Evolutionary conservation across 192 early-diverging fungal species (phyloP).

Genomic region (Backusella tarrabulga): DNA sequence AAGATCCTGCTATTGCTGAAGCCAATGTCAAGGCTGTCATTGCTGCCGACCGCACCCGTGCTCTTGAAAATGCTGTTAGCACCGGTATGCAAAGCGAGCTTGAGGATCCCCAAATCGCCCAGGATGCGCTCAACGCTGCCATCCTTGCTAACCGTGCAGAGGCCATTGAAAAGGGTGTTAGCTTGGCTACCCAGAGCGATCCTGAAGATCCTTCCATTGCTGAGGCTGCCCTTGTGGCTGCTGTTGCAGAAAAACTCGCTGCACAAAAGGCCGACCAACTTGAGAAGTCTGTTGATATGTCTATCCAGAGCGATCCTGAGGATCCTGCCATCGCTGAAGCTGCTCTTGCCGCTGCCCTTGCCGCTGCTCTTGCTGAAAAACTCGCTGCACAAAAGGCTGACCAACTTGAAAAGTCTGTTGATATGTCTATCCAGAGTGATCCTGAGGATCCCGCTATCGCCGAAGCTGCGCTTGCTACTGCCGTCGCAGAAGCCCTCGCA

Average conservation of each 20-base stretch:
- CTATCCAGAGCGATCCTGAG: neutral
- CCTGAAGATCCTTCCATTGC: neutral
- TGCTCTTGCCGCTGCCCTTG: neutral
- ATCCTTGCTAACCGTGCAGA: neutral
- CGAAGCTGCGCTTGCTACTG: neutral
- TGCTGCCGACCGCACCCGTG: conserved; percentile 2
- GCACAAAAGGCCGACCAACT: neutral
- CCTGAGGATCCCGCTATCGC: neutral
- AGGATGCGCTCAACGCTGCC: neutral
- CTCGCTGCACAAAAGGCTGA: neutral
- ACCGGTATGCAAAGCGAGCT: neutral
- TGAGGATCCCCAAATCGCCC: neutral
- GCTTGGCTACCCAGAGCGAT: conserved; percentile 10
- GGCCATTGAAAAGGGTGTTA: neutral
- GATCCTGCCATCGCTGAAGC: neutral
- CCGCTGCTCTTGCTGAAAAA: conserved; percentile 4
- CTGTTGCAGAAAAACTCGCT: neutral
- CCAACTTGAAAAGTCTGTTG: neutral
- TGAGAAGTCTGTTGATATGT: neutral
- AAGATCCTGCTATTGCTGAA: neutral
- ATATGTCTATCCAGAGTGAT: neutral
- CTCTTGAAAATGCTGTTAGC: conserved; percentile 16
- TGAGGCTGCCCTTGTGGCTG: conserved; percentile 2
- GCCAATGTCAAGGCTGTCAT: conserved; percentile 7
- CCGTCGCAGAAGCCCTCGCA: conserved; percentile 14